Base-by-base conservation (phyloP, 371 early-diverging fungal genomes). In the Vairimorpha ceranae region DNA sequence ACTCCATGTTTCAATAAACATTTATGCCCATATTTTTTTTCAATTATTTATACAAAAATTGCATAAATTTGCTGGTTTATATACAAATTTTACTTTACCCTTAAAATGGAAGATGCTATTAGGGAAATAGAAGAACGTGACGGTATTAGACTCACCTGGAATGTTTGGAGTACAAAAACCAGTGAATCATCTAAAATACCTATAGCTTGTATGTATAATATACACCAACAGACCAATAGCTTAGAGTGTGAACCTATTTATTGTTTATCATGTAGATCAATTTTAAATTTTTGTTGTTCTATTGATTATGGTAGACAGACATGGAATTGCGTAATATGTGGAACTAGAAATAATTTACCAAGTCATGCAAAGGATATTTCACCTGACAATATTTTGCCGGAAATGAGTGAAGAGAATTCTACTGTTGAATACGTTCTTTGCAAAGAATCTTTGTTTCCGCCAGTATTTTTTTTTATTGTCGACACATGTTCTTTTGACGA, bases 251-350 rank as follows among this genome's bases (percentile, higher is more conserved):
- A 96, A 82, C 96, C 97, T 12, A 91, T 97, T 54, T 89, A 90
- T 65, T 97, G 98, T 86, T 87, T 90, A 60, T 90, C 93, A 17
- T 97, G 98, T 82, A 86, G 91, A 67, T 93, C 93, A 59, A 90
- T 97, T 74, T 87, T 97, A 67, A 96, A 95, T 84, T 97, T 96
- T 45, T 94, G 91, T 85, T 94, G 95, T 79, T 92, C 93, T 85
- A 88, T 94, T 61, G 93, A 95, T 79, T 91, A 91, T 58, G 89
- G 90, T 45, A 89, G 88, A 65, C 91, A 91, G 83, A 87, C 94
- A 58, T 99, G 99, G 99, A 92, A 92, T 74, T 99, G 99, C 83
- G 91, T 94, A 7, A 95, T 99, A 85, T 99, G 99, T 80, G 84
- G 93, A 75, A 89, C 90, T 80, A 90, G 94, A 73, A 99, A 97